Evolutionary conservation across 2,329 filamentous ascomycete genomes (phyloP), one percentile per base, ranked within the genome.

Genomic region (Hortaea sp.): DNA sequence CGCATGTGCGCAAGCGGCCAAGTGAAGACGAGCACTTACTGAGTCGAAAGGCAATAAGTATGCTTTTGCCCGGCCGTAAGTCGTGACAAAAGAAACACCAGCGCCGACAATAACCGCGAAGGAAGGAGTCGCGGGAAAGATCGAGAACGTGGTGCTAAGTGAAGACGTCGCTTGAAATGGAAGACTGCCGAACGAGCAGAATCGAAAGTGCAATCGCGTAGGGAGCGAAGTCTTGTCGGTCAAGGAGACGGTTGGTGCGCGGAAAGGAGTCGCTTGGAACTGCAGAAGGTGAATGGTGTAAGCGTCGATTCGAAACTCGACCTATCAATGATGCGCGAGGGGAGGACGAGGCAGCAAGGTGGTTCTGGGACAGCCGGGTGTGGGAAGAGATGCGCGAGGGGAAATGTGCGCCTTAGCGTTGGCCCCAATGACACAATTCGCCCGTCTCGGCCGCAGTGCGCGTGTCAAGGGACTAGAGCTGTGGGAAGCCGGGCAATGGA

Each of bases 31-130:
- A 35, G 32, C 32, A 35, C 32, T 9, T 35, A n/a, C 32, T 9
- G 32, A 35, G 32, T n/a, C 52, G 49, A 54, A 56, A 57, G 47
- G 52, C 52, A 55, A 53, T 58, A 57, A 60, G 50, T 45, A 59
- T 60, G 58, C 60, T 61, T 47, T 47, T 51, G 51, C 47, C 50
- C 57, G 57, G 59, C 59, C 57, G 59, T 60, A 48, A 58, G 37
- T 59, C 49, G 54, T 55, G 49, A 51, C 39, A 32, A 47, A 47
- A 47, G 48, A 49, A 50, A 46, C 45, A 45, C n/a, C 34, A 32
- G 43, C 42, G 46, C 46, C 42, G 49, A 46, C 43, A 45, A 45
- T 41, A 50, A 52, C 47, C 47, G 47, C 47, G 11, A 39, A 39
- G 7, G 37, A 27, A 39, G 10, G 41, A 49, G 51, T 54, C 50